Evolutionary conservation across 2,329 filamentous ascomycete species (phyloP), one percentile per base, ranked within the genome.

Genomic region (Teratosphaeria gauchensis): DNA sequence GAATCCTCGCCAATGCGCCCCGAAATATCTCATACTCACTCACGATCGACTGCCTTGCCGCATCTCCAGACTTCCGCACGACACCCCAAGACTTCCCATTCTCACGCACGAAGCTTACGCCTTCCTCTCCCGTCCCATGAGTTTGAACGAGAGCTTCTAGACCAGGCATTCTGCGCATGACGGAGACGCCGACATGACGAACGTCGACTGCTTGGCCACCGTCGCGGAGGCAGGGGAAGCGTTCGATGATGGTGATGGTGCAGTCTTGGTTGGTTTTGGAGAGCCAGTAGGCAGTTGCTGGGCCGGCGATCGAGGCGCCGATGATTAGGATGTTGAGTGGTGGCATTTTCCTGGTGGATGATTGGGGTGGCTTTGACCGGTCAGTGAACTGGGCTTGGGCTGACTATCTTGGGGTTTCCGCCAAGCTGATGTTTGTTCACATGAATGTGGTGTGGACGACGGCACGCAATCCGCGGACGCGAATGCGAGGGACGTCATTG

Each of bases 201-300:
- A 74, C 72, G 57, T 74, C 72, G 56, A 74, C 60, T 21, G 62
- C 66, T 54, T 73, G 70, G 12, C 72, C 72, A 33, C 60, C 63
- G 19, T 16, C 65, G 8, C 71, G 70, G 9, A 74, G 62, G 9
- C 62, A n/a, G 4, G 69, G 69, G 54, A 70, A 73, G 42, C 72
- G 68, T 55, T 75, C 72, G 59, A 73, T 65, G 53, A 74, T 60
- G 11, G 72, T 74, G 56, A 74, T 63, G 33, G 71, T 69, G 12
- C 68, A 67, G 33, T 64, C 63, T 64, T 69, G 42, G n/a, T 16
- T 19, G n/a, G 12, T 46, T 7, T 7, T 71, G 53, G 69, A 66
- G 8, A 75, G 62, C 65, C 67, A 73, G 67, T 72, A 74, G 12
- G 73, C 73, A 52, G 67, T 62, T 32, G 66, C 66, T 24, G 69